Percentiles rank a stretch among this genome's conserved stretches.
Evolutionary conservation across 352 stramenopile species (phyloP).

Genomic region (Pythium volutum): DNA sequence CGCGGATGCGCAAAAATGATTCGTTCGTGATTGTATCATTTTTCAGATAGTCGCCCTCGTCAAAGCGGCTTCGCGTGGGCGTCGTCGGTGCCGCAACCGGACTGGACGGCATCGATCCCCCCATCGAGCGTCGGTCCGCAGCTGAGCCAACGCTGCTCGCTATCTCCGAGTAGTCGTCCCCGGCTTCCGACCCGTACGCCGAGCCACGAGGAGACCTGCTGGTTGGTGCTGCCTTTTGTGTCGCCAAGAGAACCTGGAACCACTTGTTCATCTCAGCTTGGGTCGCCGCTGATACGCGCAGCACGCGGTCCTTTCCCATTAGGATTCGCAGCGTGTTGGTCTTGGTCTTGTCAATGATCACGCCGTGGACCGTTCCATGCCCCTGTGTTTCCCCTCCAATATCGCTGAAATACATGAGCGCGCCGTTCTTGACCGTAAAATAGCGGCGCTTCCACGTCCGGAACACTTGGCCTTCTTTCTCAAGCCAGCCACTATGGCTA

Average conservation of each 20-base stretch:
- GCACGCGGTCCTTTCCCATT: slow-evolving; percentile 29
- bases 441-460: slow-evolving; percentile 79
- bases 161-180: slow-evolving; percentile 19
- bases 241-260: slow-evolving; percentile 35
- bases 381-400: slow-evolving; percentile 53
- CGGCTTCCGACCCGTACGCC: neutral
- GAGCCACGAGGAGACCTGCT: slow-evolving; percentile 1
- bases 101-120: neutral
- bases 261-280: slow-evolving; percentile 43
- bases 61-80: slow-evolving; percentile 31
- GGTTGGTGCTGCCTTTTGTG: neutral
- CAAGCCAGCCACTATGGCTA: slow-evolving; percentile 58
- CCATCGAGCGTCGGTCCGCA: slow-evolving; percentile 10
- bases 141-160: slow-evolving; percentile 15
- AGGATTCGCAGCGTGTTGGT: slow-evolving; percentile 47
- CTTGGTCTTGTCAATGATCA: slow-evolving; percentile 43
- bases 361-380: slow-evolving; percentile 51
- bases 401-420: slow-evolving; percentile 73
- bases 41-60: slow-evolving; percentile 54
- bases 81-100: neutral
- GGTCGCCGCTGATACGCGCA: slow-evolving; percentile 36
- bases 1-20: slow-evolving; percentile 53
- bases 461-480: slow-evolving; percentile 72
- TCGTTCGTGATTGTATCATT: slow-evolving; percentile 80
- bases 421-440: slow-evolving; percentile 68